Conservation (phyloP, 139 green algal genomes). For the Zygnema circumcarinatum region DNA sequence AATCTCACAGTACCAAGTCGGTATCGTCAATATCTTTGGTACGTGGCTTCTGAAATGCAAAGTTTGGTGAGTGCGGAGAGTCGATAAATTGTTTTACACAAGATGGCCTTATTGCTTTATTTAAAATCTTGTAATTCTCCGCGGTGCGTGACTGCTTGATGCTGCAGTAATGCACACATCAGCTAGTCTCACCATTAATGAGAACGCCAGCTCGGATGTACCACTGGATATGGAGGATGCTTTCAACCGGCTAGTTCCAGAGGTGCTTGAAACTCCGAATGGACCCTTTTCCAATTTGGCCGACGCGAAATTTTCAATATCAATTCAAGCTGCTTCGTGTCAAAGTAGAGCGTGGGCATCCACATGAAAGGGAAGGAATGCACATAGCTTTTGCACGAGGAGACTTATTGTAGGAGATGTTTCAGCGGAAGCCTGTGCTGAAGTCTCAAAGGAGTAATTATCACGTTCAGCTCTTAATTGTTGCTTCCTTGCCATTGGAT, state of each 20-base stretch:
- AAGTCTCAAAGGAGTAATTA: too few species aligned
- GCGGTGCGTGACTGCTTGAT: background rate
- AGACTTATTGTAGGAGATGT: too few species aligned
- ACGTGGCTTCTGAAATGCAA: background rate
- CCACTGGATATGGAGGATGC: slow-evolving; percentile 53
- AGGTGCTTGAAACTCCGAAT: too few species aligned
- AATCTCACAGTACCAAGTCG: slow-evolving; percentile 31
- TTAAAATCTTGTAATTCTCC: background rate
- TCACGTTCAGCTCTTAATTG: too few species aligned
- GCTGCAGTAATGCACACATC: slow-evolving; percentile 62
- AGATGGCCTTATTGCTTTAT: slow-evolving; percentile 1
- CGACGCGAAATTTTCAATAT: background rate
- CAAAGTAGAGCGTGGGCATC: too few species aligned
- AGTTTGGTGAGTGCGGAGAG: too few species aligned
- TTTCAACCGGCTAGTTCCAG: slow-evolving; percentile 59
- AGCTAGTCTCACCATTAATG: slow-evolving; percentile 61
- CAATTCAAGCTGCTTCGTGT: background rate
- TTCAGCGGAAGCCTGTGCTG: too few species aligned
- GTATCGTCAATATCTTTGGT: slow-evolving; percentile 43
- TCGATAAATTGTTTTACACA: background rate
- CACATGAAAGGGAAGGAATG: background rate
- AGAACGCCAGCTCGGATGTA: slow-evolving; percentile 53
- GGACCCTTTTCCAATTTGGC: background rate
- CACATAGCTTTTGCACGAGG: background rate
- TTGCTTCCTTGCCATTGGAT: too few species aligned